These are phyloP conservation scores for Gyrodon lividus DNA, from an alignment of 768 basidiomycete species.

Conservation along the genomic window DNA sequence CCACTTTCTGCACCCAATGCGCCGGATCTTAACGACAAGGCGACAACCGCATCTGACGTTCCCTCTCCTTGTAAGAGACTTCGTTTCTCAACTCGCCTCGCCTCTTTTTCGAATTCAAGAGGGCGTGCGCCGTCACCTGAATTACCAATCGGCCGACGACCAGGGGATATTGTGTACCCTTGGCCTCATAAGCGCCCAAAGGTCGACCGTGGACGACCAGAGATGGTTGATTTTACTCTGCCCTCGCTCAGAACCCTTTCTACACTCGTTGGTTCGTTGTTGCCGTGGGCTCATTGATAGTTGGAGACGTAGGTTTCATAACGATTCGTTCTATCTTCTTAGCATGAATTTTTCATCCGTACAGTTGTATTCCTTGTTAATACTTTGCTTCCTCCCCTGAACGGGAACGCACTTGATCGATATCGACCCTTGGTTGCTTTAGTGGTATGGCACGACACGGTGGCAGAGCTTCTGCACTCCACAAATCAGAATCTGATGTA, in stretches of 20 bases:
- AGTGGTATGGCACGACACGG: no score
- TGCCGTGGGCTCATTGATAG: constrained; percentile 28
- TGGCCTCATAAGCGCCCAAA: constrained; percentile 15
- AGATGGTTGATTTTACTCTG: constrained; percentile 30
- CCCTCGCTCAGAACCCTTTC: constrained; percentile 34
- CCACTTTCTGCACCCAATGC: not conserved
- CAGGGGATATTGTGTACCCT: constrained; percentile 12
- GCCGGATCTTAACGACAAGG: constrained; percentile 3
- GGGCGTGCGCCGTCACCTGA: constrained; percentile 16
- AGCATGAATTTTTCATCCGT: not conserved
- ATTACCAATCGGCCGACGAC: constrained; percentile 13
- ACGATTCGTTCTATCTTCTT: not conserved
- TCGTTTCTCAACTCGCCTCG: constrained; percentile 17
- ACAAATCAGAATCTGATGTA: no score
- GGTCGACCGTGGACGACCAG: constrained; percentile 8
- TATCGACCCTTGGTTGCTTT: no score
- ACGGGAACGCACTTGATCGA: no score
- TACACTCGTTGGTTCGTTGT: constrained; percentile 29
- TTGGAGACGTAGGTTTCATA: not conserved
- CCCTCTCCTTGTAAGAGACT: constrained; percentile 20
- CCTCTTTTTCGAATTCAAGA: constrained; percentile 2
- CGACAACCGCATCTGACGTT: not conserved
- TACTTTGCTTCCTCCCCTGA: no score
- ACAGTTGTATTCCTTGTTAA: not conserved
- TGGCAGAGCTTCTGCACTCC: no score